Evolutionary conservation across 2,329 filamentous ascomycete genomes (phyloP).

Genomic region (Venturia oleaginea): DNA sequence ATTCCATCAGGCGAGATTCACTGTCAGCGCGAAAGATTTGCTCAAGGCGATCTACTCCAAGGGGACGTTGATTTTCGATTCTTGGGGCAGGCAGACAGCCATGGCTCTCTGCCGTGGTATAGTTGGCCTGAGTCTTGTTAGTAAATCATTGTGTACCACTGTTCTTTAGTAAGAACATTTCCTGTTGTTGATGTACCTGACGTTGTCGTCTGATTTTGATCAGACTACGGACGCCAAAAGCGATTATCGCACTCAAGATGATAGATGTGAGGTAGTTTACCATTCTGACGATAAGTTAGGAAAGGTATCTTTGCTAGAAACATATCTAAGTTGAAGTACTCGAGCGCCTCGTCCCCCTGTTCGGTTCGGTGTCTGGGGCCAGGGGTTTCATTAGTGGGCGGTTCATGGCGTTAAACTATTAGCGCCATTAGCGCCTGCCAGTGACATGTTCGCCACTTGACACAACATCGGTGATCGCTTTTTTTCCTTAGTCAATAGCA

Average conservation of each 20-base stretch:
- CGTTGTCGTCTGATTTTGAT: conserved; percentile 8
- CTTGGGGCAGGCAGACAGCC: conserved; percentile 20
- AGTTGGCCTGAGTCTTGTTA: conserved; percentile 11
- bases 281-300: background rate
- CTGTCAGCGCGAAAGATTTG: conserved; percentile 27
- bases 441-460: too few relatives aligned
- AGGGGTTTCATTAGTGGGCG: too few relatives aligned
- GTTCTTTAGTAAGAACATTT: background rate
- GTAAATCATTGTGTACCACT: background rate
- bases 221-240: conserved; percentile 11
- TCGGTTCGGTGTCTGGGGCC: too few relatives aligned
- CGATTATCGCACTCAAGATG: background rate
- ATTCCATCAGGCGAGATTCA: conserved; percentile 26
- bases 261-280: background rate
- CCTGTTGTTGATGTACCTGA: too few relatives aligned
- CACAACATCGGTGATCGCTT: too few relatives aligned
- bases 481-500: too few relatives aligned
- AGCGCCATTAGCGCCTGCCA: too few relatives aligned
- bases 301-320: conserved; percentile 9
- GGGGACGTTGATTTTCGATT: conserved; percentile 24
- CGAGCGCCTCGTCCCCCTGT: too few relatives aligned
- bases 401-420: too few relatives aligned
- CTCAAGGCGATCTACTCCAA: conserved; percentile 27
- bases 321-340: too few relatives aligned
- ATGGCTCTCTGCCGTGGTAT: conserved; percentile 13